Evolutionary conservation across 371 early-diverging fungal species (phyloP), one percentile per base, ranked within the genome.

Genomic region (Haplosporangium sp.): DNA sequence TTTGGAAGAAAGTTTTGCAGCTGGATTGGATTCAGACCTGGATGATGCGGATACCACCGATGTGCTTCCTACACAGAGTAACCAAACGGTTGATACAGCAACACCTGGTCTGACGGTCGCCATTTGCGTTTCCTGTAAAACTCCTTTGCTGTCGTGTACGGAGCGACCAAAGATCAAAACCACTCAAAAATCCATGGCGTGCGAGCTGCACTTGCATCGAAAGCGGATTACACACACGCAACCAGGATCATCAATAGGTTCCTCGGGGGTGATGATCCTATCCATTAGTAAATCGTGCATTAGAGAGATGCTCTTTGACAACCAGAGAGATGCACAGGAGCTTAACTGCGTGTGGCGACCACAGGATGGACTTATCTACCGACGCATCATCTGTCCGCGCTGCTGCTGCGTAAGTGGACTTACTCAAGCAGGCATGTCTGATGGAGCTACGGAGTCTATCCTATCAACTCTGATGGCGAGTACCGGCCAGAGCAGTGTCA

Each of bases 181-280:
- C n/a, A 55, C 68, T 2, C 59, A 59, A 16, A 63, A 63, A 14
- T 64, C 64, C 8, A 74, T 74, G 67, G 74, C 69, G 5, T 29
- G n/a, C 3, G 59, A 67, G 12, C 21, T 74, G 53, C 38, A 41
- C 21, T 41, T 20, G 47, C 37, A 50, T 36, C 40, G 21, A 37
- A 65, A 38, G 5, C 45, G 6, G 10, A 12, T 9, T 11, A 29
- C 36, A 13, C 54, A 52, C n/a, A 11, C 6, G 23, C 45, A n/a
- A 21, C 38, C 12, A 13, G 23, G 8, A 13, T 18, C 4, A 36
- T 11, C 13, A 41, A 42, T 8, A 23, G 7, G 3, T 42, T 36
- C 55, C 36, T 40, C 6, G 46, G 21, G 18, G 38, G 36, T 14
- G 43, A 61, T 51, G 56, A 51, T 72, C 18, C 36, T 65, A 16